A percentile compares a stretch with the other conserved stretches of the same genome.
Evolutionary conservation across 306 rosid species (phyloP).

Genomic region (Citrullus colocynthis): DNA sequence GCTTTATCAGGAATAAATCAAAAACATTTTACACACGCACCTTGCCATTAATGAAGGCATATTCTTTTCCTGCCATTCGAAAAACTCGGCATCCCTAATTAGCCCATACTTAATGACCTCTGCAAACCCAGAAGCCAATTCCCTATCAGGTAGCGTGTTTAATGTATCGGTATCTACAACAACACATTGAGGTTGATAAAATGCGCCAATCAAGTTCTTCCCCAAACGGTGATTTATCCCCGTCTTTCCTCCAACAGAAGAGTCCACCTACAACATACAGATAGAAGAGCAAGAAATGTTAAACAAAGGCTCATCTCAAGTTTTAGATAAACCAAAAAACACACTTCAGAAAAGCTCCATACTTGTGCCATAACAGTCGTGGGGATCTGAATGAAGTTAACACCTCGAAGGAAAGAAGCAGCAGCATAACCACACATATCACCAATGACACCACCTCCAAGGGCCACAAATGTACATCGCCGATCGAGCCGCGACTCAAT

Average conservation of each 20-base stretch:
- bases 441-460: slow-evolving; percentile 95
- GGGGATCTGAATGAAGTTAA: slow-evolving; percentile 91
- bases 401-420: slow-evolving; percentile 75
- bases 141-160: slow-evolving; percentile 71
- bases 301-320: neutral
- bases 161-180: slow-evolving; percentile 82
- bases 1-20: neutral
- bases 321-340: neutral
- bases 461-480: slow-evolving; percentile 80
- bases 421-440: slow-evolving; percentile 98
- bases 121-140: slow-evolving; percentile 86
- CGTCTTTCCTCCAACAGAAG: slow-evolving; percentile 97
- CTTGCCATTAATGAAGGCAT: slow-evolving; percentile 60
- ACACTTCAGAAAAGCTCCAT: slow-evolving; percentile 6
- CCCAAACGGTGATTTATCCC: slow-evolving; percentile 92
- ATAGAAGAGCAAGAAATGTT: neutral
- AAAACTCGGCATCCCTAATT: slow-evolving; percentile 78
- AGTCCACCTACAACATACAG: slow-evolving; percentile 60
- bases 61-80: slow-evolving; percentile 95
- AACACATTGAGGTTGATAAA: slow-evolving; percentile 91
- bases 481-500: slow-evolving; percentile 72
- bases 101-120: slow-evolving; percentile 92
- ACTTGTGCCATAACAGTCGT: slow-evolving; percentile 98
- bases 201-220: slow-evolving; percentile 89
- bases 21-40: slow-evolving; percentile 20